Base-by-base conservation (phyloP, 1,284 basidiomycete species). In the Austroboletus novae-zelandiae region DNA sequence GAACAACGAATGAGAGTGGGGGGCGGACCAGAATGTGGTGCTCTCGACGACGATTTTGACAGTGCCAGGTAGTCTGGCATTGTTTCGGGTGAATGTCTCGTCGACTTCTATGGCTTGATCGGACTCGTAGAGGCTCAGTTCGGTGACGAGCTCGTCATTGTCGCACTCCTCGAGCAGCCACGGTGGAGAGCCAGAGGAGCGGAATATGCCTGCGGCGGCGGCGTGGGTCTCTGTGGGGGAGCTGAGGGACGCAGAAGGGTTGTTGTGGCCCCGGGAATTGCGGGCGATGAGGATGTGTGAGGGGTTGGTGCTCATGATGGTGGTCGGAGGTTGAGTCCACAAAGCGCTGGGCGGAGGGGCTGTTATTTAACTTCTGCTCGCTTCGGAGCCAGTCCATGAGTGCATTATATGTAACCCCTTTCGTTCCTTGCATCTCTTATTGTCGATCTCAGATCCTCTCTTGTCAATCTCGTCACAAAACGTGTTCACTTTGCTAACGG, bases 21-120 rank as follows among this genome's bases (percentile, higher is more conserved):
- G 17, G 47, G 68, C 83, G 57, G 61, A 89, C 89, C 89, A 91
- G 70, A 91, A 91, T 4, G 86, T 89, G 39, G 87, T 90, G 51
- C 76, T 80, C 69, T 89, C 86, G 18, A 91, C 89, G n/a, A 90
- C 75, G 47, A 91, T 89, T 68, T 91, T 91, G 51, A 91, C 88
- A 0, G 83, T 88, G 7, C 89, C 89, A 0, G 89, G 87, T 57
- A 89, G 84, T 39, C 75, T 71, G 43, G 74, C 77, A 52, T 23
- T 23, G 20, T 78, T 60, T 0, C 61, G 79, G 5, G 80, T 82
- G 59, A 91, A 91, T 0, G 87, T 84, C 50, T 82, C 76, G 58
- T 91, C 79, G 45, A 91, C 73, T 50, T 89, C 88, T 48, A 91
- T 89, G 15, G 84, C 77, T 54, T 80, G 80, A 47, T 84, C 81